Percentiles rank a stretch among this genome's conserved stretches.
These are phyloP conservation scores for Glycine tomentella DNA, from an alignment of 306 rosid species.

Conservation along the genomic window DNA sequence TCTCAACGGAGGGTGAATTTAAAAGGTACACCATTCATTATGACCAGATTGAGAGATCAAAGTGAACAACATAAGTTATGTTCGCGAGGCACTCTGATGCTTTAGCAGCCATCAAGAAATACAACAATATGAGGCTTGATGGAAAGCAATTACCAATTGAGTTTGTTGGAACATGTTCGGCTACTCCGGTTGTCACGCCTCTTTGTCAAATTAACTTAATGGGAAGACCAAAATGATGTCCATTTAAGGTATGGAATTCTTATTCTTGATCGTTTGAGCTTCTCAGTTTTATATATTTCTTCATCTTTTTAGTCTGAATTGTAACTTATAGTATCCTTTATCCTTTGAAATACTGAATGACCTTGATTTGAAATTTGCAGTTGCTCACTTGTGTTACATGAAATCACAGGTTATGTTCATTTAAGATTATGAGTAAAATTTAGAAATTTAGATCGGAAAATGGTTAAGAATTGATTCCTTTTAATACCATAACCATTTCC, in stretches of 20 bases:
- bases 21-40: slow-evolving; percentile 60
- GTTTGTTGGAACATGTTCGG: slow-evolving; percentile 58
- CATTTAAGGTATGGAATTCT: slow-evolving; percentile 50
- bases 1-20: slow-evolving; percentile 65
- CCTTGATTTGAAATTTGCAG: slow-evolving; percentile 9
- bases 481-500: too few species aligned
- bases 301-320: too few species aligned
- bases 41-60: slow-evolving; percentile 70
- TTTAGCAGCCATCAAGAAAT: slow-evolving; percentile 61
- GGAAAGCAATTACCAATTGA: slow-evolving; percentile 67
- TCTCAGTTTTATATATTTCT: too few species aligned
- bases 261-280: background rate
- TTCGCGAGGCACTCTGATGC: slow-evolving; percentile 58
- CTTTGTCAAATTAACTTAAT: background rate
- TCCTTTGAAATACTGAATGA: background rate
- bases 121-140: slow-evolving; percentile 66
- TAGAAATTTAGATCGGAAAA: background rate
- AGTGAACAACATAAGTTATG: slow-evolving; percentile 76
- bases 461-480: too few species aligned
- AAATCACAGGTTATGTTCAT: slow-evolving; percentile 9
- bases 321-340: too few species aligned
- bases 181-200: slow-evolving; percentile 33
- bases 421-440: background rate
- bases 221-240: slow-evolving; percentile 46
- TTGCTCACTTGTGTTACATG: background rate